Evolutionary conservation across 257 asterid species (phyloP).

Genomic region (Plantago ovata): DNA sequence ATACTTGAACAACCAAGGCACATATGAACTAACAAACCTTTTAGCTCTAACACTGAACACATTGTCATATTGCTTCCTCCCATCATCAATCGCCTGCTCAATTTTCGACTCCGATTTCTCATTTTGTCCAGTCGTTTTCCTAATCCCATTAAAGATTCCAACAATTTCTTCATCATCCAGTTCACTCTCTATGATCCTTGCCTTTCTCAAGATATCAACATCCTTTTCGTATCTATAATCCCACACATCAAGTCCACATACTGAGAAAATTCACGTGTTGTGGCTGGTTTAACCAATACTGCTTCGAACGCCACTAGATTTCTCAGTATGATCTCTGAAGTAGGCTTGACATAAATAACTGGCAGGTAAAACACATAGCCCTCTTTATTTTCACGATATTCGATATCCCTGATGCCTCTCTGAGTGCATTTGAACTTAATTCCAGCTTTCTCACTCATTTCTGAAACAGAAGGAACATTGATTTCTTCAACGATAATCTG

Average conservation of each 20-base stretch:
- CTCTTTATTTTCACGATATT: conserved; percentile 17
- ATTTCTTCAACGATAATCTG: conserved; percentile 20
- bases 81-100: conserved; percentile 36
- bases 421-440: conserved; percentile 17
- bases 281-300: conserved; percentile 25
- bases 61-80: conserved; percentile 29
- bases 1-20: conserved; percentile 20
- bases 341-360: conserved; percentile 28
- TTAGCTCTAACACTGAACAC: conserved; percentile 22
- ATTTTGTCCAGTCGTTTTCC: conserved; percentile 23
- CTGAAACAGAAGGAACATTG: conserved; percentile 32
- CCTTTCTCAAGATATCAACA: conserved; percentile 36
- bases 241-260: conserved; percentile 58
- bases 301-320: conserved; percentile 56
- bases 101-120: conserved; percentile 21
- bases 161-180: conserved; percentile 39
- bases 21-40: conserved; percentile 23
- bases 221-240: conserved; percentile 36
- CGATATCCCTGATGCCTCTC: conserved; percentile 32
- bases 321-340: conserved; percentile 41
- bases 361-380: conserved; percentile 38
- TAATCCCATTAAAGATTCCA: conserved; percentile 37
- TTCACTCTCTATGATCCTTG: conserved; percentile 27
- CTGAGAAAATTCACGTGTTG: conserved; percentile 35
- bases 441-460: conserved; percentile 21